Percentiles rank a stretch among this genome's conserved stretches.
phyloP scores from a whole-genome alignment of 192 early-diverging fungal species.

The Coemansia sp. region DNA sequence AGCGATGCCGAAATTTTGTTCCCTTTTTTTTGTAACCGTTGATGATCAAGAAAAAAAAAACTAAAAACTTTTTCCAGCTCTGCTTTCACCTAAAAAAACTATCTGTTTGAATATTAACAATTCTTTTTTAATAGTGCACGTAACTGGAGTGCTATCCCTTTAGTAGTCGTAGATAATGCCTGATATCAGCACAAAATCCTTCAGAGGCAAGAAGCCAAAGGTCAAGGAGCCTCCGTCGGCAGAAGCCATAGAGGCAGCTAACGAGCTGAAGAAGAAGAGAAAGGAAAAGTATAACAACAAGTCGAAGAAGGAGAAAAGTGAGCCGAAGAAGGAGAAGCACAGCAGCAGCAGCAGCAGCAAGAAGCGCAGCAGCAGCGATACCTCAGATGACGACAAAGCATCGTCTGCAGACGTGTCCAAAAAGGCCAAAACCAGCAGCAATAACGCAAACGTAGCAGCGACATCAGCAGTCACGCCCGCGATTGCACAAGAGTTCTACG shows the following conservation, averaged over 20 bases:
- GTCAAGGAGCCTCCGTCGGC: neutral
- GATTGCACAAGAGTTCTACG: slow-evolving; percentile 57
- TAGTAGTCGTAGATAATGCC: slow-evolving; percentile 15
- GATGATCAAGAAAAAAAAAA: neutral
- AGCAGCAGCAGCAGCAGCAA: slow-evolving; percentile 29
- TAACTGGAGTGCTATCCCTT: neutral
- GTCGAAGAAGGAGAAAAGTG: slow-evolving; percentile 36
- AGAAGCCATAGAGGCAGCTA: slow-evolving; percentile 8
- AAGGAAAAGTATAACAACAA: slow-evolving; percentile 22
- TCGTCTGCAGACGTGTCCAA: slow-evolving; percentile 21
- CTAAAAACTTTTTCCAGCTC: neutral
- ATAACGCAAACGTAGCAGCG: slow-evolving; percentile 1
- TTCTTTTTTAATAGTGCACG: too few relatives aligned
- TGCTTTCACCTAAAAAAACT: slow-evolving; percentile 2
- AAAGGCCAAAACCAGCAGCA: slow-evolving; percentile 33
- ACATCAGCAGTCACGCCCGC: slow-evolving; percentile 19
- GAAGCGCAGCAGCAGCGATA: slow-evolving; percentile 32
- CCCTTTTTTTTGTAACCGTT: too few relatives aligned
- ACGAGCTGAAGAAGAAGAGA: slow-evolving; percentile 22
- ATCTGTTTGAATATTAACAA: too few relatives aligned
- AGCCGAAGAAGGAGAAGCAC: slow-evolving; percentile 33
- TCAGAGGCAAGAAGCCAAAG: slow-evolving; percentile 11
- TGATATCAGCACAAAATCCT: slow-evolving; percentile 5
- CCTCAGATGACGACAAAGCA: slow-evolving; percentile 14
- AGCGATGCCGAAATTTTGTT: too few relatives aligned